phyloP scores from a whole-genome alignment of 305 asterid genomes.

The Galium porrigens region DNA sequence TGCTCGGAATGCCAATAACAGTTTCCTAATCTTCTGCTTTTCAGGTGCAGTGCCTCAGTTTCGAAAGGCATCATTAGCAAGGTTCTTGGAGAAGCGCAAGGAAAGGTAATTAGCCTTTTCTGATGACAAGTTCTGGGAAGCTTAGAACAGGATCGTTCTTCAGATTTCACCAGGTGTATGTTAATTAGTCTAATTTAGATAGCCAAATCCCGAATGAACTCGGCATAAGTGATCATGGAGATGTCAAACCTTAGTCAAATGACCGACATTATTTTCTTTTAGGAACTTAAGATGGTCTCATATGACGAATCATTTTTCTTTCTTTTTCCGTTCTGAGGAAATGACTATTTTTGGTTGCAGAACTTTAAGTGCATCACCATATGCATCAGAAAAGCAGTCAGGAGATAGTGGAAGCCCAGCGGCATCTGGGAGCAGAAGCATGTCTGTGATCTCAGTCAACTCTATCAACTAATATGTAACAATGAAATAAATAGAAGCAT shows the following conservation, averaged over 20 bases:
- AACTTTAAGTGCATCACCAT: slow-evolving; percentile 39
- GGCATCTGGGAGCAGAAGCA: slow-evolving; percentile 24
- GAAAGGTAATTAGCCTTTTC: slow-evolving; percentile 38
- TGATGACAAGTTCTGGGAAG: neutral
- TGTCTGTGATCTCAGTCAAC: slow-evolving; percentile 21
- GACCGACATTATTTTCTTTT: neutral
- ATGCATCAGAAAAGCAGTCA: slow-evolving; percentile 20
- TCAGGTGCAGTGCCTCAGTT: slow-evolving; percentile 63
- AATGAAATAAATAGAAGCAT: slow-evolving; percentile 9
- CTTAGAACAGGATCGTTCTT: neutral
- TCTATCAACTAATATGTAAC: neutral
- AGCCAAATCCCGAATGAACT: neutral
- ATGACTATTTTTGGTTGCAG: slow-evolving; percentile 16
- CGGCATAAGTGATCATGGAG: neutral
- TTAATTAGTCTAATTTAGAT: neutral
- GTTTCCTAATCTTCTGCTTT: slow-evolving; percentile 15
- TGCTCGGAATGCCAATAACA: neutral
- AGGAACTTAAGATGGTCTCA: neutral
- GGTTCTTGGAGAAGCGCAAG: slow-evolving; percentile 78
- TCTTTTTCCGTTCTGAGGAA: neutral
- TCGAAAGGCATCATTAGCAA: slow-evolving; percentile 65
- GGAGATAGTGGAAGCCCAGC: slow-evolving; percentile 29
- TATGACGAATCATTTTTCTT: too few relatives aligned
- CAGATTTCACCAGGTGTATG: neutral
- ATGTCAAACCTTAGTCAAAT: neutral